Base-by-base conservation (phyloP, 441 rosid genomes). In the Eutrema salsugineum region DNA sequence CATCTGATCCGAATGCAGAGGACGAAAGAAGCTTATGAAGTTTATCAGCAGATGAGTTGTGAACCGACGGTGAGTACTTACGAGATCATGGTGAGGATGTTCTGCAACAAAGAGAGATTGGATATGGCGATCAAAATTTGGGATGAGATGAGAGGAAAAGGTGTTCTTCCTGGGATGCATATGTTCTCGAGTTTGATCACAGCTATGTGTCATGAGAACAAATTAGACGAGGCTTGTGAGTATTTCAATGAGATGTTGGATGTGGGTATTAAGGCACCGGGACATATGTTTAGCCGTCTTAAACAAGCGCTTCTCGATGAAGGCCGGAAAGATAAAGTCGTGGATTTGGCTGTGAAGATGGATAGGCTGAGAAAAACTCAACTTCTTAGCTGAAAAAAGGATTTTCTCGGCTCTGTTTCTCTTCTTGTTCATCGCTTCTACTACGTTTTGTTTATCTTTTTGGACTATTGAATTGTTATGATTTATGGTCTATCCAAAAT, bases 141-240 rank as follows among this genome's bases (percentile, higher is more conserved):
- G 97, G 86, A 79, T 44, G 81, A 83, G 85, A 91, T 93, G 94
- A 91, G 82, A 80, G 82, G 79, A 0, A 82, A 68, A 75, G 97
- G 97, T 39, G 75, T 91, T 32, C 88, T 87, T 63, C 98, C 97
- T 1, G 96, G 87, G 12, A 89, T 91, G 94, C 98, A 91, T 70
- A 87, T 91, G 97, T 91, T 87, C 76, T 93, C 85, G 3, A 82
- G 80, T 35, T 65, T 93, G 80, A 86, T 93, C 30, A 68, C 69
- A 60, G 78, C 84, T 67, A 54, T 93, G 76, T 87, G 94, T 72
- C 67, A 84, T 64, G 88, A 81, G 77, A 77, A 81, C 33, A 84
- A 71, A 70, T 63, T 91, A 63, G 96, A 84, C 11, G 90, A 84
- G 43, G 97, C 98, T 55, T 89, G 98, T 78, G 83, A 80, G 77